Evolutionary conservation across 2,329 filamentous ascomycete genomes (phyloP), one percentile per base, ranked within the genome.

Genomic region (Stagonosporopsis tanaceti): DNA sequence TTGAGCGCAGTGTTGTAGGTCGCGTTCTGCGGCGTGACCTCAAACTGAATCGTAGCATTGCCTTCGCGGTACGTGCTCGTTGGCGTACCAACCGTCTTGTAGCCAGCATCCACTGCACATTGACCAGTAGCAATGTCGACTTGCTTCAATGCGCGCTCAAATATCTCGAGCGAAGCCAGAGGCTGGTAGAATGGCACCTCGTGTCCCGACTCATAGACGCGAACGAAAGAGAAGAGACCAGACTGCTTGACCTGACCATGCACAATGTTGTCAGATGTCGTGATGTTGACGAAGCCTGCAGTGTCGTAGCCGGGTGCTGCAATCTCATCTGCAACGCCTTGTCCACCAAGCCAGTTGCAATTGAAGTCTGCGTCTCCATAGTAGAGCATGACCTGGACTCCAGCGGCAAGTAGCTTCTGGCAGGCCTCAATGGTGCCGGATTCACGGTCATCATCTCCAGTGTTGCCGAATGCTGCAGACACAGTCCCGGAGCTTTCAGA

Each of bases 101-200:
- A 79, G 0, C 57, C 57, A 1, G 47, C 58, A 6, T 59, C 55
- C 0, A 70, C 60, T 35, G 66, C 64, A 28, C 63, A 50, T 40
- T 67, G 65, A 9, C 84, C 84, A 2, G 81, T 83, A 22, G 80
- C 81, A 52, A 87, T 76, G 52, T 86, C 82, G 20, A 75, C 68
- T n/a, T 80, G 77, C 11, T 67, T 63, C 53, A 85, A 71, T 11
- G 78, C 79, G 12, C 83, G 78, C 69, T 80, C 74, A 60, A 85
- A 83, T 57, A 84, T 75, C 59, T 80, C 78, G 12, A 84, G 71
- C 7, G 82, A 71, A 12, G 77, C 79, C 30, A 81, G 72, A 3
- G 79, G 84, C 65, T 85, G 83, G 68, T 85, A 85, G 67, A 84
- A 85, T 0, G 83, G 83, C 1, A 82, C 80, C 65, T 81, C 78